Base-by-base conservation (phyloP, 129 eudicot species). In the Solidago caesia region DNA sequence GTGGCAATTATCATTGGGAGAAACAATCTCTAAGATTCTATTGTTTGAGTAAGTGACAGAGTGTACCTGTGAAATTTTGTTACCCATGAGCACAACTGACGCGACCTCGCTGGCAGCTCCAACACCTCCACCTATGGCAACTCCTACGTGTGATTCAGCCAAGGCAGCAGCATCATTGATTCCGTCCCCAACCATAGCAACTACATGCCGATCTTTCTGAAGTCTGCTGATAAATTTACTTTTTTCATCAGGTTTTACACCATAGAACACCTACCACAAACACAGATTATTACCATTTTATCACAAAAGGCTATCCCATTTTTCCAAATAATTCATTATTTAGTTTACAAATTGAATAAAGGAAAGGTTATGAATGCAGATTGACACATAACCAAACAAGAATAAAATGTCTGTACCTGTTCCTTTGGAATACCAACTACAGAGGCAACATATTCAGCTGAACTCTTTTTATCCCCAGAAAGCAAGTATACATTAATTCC, bases 101-200 rank as follows among this genome's bases (percentile, higher is more conserved):
- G 99, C 94, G 71, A 95, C 99, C 80, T 95, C 97, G 64, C 97
- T 91, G 25, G 99, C 99, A 81, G 99, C 99, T 69, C 96, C 97
- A 74, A 85, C 99, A 5, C 97, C 96, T 15, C 96, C 99, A 72
- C 97, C 96, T 78, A 95, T 88, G 42, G 99, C 99, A 72, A 95
- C 77, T 63, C 99, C 99, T 11, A 95, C 97, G 69, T 95, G 96
- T 55, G 99, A 84, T 64, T 84, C 82, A 58, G 99, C 99, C 76
- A 95, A 53, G 44, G 99, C 99, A 47, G 99, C 99, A 76, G 99
- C 91, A 79, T 95, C 99, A 81, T 95, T 95, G 68, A 95, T 89
- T 80, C 99, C 99, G 64, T 95, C 99, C 62, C 99, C 99, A 55
- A 95, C 97, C 99, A 95, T 95, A 46, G 97, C 96, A 70, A 95